A percentile compares a stretch with the other conserved stretches of the same genome.
phyloP scores from a whole-genome alignment of 2,329 filamentous ascomycete species.

The Hysterium pulicare region DNA sequence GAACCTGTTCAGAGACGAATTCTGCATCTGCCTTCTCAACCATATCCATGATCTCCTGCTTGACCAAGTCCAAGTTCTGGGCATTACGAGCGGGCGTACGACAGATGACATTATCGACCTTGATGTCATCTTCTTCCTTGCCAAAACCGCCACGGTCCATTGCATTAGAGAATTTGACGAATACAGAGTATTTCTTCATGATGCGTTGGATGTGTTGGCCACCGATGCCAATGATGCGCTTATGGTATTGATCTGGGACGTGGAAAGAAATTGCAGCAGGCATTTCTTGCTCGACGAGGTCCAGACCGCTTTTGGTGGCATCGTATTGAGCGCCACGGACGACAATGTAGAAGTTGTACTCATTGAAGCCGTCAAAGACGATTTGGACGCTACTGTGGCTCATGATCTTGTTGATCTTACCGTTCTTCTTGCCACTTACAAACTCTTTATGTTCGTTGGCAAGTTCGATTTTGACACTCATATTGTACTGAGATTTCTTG shows the following conservation, averaged over 20 bases:
- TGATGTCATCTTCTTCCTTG: slow-evolving; percentile 95
- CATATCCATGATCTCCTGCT: slow-evolving; percentile 99
- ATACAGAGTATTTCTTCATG: slow-evolving; percentile 99
- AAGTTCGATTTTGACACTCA: slow-evolving; percentile 96
- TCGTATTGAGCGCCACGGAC: slow-evolving; percentile 91
- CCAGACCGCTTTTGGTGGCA: slow-evolving; percentile 86
- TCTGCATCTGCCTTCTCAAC: slow-evolving; percentile 97
- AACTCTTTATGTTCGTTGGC: slow-evolving; percentile 99
- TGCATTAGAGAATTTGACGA: slow-evolving; percentile 98
- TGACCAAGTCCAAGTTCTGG: slow-evolving; percentile 92
- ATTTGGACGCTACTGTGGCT: slow-evolving; percentile 99
- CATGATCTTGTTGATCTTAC: slow-evolving; percentile 99
- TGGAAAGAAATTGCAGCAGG: slow-evolving; percentile 98
- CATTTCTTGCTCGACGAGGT: slow-evolving; percentile 97
- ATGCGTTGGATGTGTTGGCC: slow-evolving; percentile 98
- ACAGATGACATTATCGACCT: slow-evolving; percentile 98
- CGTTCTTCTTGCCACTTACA: slow-evolving; percentile 98
- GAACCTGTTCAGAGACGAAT: slow-evolving; percentile 90
- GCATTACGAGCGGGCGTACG: slow-evolving; percentile 95
- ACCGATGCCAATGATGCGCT: slow-evolving; percentile 97
- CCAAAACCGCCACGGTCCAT: slow-evolving; percentile 95
- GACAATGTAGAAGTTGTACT: slow-evolving; percentile 99
- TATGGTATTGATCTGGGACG: slow-evolving; percentile 98
- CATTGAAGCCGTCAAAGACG: slow-evolving; percentile 97
- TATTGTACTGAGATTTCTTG: slow-evolving; percentile 81